phyloP scores from a whole-genome alignment of 139 green algal species.

The Chlorella sp. region DNA sequence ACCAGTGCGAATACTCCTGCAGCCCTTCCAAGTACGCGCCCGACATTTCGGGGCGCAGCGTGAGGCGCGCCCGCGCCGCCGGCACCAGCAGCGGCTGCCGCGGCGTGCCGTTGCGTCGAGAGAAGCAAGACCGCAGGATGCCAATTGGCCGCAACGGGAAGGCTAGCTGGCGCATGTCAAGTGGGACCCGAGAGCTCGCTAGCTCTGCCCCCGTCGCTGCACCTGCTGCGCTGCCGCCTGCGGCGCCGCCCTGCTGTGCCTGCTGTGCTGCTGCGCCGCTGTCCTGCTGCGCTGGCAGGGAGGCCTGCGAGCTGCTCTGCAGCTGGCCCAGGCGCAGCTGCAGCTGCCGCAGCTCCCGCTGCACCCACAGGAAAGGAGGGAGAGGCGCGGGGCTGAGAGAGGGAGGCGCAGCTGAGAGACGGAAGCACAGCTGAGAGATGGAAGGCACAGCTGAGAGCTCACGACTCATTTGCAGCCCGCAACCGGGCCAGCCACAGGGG shows the following conservation, averaged over 20 bases:
- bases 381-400: background rate
- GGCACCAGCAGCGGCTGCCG: constrained; percentile 86
- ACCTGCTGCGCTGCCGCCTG: background rate
- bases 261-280: background rate
- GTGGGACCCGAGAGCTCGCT: background rate
- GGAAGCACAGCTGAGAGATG: background rate
- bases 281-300: background rate
- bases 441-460: background rate
- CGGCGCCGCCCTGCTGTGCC: background rate
- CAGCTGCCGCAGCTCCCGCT: constrained; percentile 37
- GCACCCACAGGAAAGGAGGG: background rate
- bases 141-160: constrained; percentile 72
- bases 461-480: background rate
- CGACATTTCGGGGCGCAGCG: constrained; percentile 65
- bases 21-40: constrained; percentile 78
- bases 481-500: too few species aligned
- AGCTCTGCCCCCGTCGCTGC: background rate
- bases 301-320: background rate
- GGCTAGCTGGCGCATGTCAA: background rate
- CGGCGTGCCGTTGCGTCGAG: constrained; percentile 80
- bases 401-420: background rate
- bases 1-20: constrained; percentile 82
- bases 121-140: constrained; percentile 68
- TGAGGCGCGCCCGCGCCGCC: constrained; percentile 62
- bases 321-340: constrained; percentile 29